Percentiles rank a stretch among this genome's conserved stretches.
phyloP scores from a whole-genome alignment of 495 filamentous ascomycete species.

The Penicillium bovifimosum region DNA sequence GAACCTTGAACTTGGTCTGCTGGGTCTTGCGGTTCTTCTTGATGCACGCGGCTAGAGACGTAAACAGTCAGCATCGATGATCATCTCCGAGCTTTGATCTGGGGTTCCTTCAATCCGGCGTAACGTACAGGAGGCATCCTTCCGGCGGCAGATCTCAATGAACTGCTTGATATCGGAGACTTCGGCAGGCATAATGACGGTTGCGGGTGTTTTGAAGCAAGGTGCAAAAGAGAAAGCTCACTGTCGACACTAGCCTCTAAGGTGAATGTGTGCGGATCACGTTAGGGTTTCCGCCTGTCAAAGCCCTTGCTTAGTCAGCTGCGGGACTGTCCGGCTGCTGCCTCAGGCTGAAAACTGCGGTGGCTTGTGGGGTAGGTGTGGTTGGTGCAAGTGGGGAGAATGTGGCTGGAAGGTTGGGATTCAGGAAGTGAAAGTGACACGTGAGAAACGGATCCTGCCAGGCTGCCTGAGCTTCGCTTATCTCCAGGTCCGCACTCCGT shows the following conservation, averaged over 20 bases:
- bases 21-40: conserved; percentile 85
- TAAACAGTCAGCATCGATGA: conserved; percentile 14
- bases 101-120: not conserved
- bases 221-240: conserved; percentile 15
- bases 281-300: conserved; percentile 25
- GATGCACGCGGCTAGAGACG: conserved; percentile 76
- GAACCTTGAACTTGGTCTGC: conserved; percentile 99
- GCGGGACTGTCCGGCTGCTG: not conserved
- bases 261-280: conserved; percentile 28
- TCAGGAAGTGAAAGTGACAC: not conserved
- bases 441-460: not conserved
- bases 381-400: not conserved
- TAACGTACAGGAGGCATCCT: conserved; percentile 90
- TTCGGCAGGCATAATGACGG: conserved; percentile 85
- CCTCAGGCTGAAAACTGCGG: not conserved
- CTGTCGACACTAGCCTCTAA: conserved; percentile 14
- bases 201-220: conserved; percentile 21
- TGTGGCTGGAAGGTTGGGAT: not conserved
- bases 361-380: not conserved
- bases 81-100: conserved; percentile 3
- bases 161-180: conserved; percentile 99
- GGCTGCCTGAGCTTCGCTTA: not conserved
- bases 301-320: conserved; percentile 24
- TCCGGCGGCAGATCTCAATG: conserved; percentile 99
- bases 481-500: conserved; percentile 8